A percentile compares a stretch with the other conserved stretches of the same genome.
Evolutionary conservation across 768 basidiomycete genomes (phyloP).

Genomic region (Boletus rufocinnamomeus): DNA sequence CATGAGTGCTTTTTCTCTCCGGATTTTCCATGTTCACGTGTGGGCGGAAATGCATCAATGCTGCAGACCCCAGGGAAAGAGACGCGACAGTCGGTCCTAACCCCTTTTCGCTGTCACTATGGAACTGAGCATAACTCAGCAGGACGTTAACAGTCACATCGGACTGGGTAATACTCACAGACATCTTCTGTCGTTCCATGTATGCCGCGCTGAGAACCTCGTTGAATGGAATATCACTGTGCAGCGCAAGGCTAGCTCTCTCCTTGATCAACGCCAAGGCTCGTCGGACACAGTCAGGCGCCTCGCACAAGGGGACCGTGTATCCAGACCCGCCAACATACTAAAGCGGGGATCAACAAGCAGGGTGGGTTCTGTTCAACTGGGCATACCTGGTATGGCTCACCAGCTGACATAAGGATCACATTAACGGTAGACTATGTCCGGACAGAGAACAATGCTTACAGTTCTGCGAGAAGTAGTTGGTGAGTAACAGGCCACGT

Average conservation of each 20-base stretch:
- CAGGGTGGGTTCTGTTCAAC: neutral
- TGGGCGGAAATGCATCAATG: constrained; percentile 77
- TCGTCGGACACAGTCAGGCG: constrained; percentile 57
- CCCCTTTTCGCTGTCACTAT: constrained; percentile 76
- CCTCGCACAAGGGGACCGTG: constrained; percentile 63
- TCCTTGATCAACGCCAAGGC: constrained; percentile 61
- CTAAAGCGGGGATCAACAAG: constrained; percentile 38
- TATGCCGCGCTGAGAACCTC: constrained; percentile 82
- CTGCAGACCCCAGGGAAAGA: constrained; percentile 73
- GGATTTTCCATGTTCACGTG: constrained; percentile 41
- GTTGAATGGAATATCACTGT: constrained; percentile 53
- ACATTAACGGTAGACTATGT: neutral
- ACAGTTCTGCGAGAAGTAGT: constrained; percentile 89
- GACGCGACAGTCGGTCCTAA: constrained; percentile 74
- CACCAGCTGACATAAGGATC: constrained; percentile 55
- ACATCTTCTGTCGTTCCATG: constrained; percentile 85
- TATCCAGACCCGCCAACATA: constrained; percentile 78
- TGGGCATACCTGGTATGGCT: constrained; percentile 67
- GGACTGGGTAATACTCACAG: constrained; percentile 46
- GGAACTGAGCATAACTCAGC: constrained; percentile 52
- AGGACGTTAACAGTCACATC: neutral
- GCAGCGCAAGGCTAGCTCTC: constrained; percentile 52
- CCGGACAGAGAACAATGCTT: constrained; percentile 28
- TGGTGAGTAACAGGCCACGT: constrained; percentile 68
- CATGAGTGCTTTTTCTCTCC: constrained; percentile 31